Base-by-base conservation (phyloP, 2,329 filamentous ascomycete species). In the Nothophoma quercina region DNA sequence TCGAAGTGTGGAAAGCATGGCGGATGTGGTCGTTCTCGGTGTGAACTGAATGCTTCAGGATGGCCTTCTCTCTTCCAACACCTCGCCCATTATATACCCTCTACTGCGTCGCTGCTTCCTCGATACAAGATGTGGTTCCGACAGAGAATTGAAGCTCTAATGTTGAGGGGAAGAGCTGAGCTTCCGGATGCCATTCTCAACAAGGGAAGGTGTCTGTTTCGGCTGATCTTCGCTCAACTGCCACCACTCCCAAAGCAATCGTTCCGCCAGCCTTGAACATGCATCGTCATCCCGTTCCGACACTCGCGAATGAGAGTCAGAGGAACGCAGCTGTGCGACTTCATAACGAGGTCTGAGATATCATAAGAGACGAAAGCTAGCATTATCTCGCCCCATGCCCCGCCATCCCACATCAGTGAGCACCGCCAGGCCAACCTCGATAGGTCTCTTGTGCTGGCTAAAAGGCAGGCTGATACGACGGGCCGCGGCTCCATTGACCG, bases 401-500 rank as follows among this genome's bases (percentile, higher is more conserved):
- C 62, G 41, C 57, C 54, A 57, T 51, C 30, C 46, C 51, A 55
- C 56, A 45, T 44, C 50, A 53, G 25, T 32, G 13, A 56, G 38
- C 42, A 43, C 32, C 13, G 25, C 26, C 30, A 51, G 13, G 16
- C 25, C 36, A 49, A 51, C 39, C 42, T 45, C 35, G 47, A 55
- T 21, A 33, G 48, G 51, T 38, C 48, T 45, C 29, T 47, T 33
- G 32, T 40, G 33, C 43, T 51, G 64, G 60, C 54, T 61, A 62
- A 69, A 62, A 45, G 62, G 64, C 62, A 72, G 64, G 59, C 64
- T 65, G 70, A 70, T 67, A 65, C 62, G 63, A 63, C 71, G 71
- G 71, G 60, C 71, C 71, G 71, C 45, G 23, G 49, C 54, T 53
- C 71, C 71, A 72, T 55, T 72, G 65, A 73, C 70, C 71, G 71